Conservation (phyloP, 2,329 filamentous ascomycete species). For the Chrysoporthe cubensis region DNA sequence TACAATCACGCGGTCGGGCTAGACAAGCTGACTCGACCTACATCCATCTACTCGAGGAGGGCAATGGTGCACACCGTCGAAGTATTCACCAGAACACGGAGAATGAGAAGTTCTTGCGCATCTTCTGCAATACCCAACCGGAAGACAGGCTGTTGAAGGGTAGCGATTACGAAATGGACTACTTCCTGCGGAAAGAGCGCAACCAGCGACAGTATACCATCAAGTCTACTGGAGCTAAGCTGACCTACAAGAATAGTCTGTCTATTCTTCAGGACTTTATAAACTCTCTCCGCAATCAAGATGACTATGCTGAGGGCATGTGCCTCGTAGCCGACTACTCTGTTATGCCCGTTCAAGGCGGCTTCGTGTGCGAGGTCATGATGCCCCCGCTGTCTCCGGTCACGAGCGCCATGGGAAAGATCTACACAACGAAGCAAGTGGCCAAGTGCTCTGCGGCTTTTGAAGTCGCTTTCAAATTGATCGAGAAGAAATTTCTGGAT, state of each 20-base stretch:
- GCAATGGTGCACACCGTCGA: constrained; percentile 64
- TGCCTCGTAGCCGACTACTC: constrained; percentile 60
- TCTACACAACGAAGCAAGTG: constrained; percentile 70
- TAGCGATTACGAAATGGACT: constrained; percentile 60
- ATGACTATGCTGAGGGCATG: constrained; percentile 36
- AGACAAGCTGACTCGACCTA: constrained; percentile 78
- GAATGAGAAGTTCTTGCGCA: constrained; percentile 67
- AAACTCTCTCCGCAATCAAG: constrained; percentile 62
- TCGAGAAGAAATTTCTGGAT: constrained; percentile 70
- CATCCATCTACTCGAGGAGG: constrained; percentile 78
- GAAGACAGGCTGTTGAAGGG: constrained; percentile 72
- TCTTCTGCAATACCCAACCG: constrained; percentile 76
- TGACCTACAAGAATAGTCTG: constrained; percentile 78
- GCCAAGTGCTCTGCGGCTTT: constrained; percentile 92
- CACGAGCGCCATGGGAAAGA: constrained; percentile 64
- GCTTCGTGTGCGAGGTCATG: constrained; percentile 77
- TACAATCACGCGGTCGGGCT: constrained; percentile 89
- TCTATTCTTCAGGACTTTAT: constrained; percentile 74
- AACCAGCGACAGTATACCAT: constrained; percentile 62
- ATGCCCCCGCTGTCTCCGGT: constrained; percentile 78
- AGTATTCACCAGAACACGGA: constrained; percentile 62
- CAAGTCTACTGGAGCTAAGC: constrained; percentile 70
- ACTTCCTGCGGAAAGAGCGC: constrained; percentile 55
- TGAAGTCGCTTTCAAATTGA: constrained; percentile 73
- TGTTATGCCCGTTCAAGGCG: constrained; percentile 56